phyloP scores from a whole-genome alignment of 129 eudicot species.

The Cynara cardunculus region DNA sequence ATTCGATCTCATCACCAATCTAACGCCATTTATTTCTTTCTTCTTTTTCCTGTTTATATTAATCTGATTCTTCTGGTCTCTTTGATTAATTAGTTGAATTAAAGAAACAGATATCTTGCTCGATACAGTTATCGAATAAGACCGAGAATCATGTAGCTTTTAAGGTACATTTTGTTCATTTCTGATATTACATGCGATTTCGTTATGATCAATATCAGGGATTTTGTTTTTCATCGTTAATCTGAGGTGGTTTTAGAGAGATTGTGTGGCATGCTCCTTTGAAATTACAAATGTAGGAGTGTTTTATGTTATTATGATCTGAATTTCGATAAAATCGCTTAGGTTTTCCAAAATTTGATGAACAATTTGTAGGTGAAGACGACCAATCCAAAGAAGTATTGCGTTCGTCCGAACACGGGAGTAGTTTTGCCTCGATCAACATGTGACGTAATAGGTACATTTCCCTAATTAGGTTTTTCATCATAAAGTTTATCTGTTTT shows the following conservation, averaged over 20 bases:
- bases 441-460: constrained; percentile 59
- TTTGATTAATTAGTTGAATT: constrained; percentile 49
- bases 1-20: neutral
- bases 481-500: neutral
- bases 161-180: constrained; percentile 41
- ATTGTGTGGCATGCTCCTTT: neutral
- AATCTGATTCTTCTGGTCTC: neutral
- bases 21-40: neutral
- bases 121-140: constrained; percentile 57
- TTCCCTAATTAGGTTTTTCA: neutral
- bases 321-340: neutral
- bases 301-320: constrained; percentile 1
- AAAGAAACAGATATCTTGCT: constrained; percentile 78
- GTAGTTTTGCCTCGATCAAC: constrained; percentile 66
- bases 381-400: constrained; percentile 86
- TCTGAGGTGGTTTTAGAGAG: neutral
- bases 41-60: neutral
- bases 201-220: neutral
- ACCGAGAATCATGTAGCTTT: constrained; percentile 69
- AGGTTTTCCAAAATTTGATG: neutral
- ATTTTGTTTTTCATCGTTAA: neutral
- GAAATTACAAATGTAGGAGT: neutral
- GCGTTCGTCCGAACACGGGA: constrained; percentile 84
- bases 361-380: constrained; percentile 65
- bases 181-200: neutral